These are phyloP conservation scores for Mangifera indica DNA, from an alignment of 345 rosid species.

Conservation along the genomic window DNA sequence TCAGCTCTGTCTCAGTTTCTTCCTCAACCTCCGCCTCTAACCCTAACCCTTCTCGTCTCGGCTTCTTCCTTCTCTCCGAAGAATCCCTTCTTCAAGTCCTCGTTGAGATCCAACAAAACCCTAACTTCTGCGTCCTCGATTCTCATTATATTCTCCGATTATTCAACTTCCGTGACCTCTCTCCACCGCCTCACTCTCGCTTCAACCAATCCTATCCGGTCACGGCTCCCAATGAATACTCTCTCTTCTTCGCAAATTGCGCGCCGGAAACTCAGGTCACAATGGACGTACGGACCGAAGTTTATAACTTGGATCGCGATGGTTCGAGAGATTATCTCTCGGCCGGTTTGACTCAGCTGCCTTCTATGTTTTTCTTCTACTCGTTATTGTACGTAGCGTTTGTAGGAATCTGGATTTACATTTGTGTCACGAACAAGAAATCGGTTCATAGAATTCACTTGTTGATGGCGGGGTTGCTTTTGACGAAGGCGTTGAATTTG, in stretches of 20 bases:
- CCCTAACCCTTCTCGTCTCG: constrained; percentile 64
- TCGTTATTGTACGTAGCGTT: constrained; percentile 55
- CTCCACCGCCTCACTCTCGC: constrained; percentile 65
- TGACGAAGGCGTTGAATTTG: constrained; percentile 84
- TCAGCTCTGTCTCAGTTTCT: constrained; percentile 64
- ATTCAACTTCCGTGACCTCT: constrained; percentile 80
- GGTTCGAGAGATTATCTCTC: constrained; percentile 64
- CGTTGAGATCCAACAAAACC: constrained; percentile 77
- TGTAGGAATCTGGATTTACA: constrained; percentile 65
- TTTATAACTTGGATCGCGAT: constrained; percentile 62
- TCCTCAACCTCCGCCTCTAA: constrained; percentile 45
- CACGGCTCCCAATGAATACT: constrained; percentile 73
- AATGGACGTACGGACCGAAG: constrained; percentile 76
- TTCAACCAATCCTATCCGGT: constrained; percentile 67
- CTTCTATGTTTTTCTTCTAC: constrained; percentile 58
- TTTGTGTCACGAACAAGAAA: constrained; percentile 41
- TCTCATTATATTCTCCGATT: constrained; percentile 55
- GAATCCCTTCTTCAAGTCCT: constrained; percentile 80
- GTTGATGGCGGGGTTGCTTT: constrained; percentile 67
- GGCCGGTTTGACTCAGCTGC: constrained; percentile 80
- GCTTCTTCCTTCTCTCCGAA: constrained; percentile 93
- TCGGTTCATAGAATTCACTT: constrained; percentile 86
- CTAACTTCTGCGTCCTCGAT: constrained; percentile 82
- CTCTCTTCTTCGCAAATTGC: constrained; percentile 90
- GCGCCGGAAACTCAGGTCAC: constrained; percentile 72